Conservation (phyloP, 257 asterid species). For the Phtheirospermum japonicum region DNA sequence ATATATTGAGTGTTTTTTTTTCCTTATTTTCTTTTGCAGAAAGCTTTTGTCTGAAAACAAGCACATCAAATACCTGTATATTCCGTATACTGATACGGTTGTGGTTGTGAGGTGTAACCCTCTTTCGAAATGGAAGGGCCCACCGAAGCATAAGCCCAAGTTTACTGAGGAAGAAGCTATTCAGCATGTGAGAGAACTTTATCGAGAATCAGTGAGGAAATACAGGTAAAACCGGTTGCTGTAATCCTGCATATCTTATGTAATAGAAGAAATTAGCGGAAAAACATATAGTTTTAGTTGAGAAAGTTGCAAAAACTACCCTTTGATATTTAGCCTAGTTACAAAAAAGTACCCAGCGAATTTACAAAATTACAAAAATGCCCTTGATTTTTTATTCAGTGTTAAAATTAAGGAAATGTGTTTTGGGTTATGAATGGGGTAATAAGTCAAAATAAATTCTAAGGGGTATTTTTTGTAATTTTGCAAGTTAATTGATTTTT, state of each 20-base stretch:
- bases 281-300: neutral
- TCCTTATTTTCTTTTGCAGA: slow-evolving; percentile 47
- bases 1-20: neutral
- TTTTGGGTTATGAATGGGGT: too few species aligned
- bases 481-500: too few species aligned
- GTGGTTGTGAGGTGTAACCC: slow-evolving; percentile 95
- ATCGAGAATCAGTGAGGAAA: slow-evolving; percentile 51
- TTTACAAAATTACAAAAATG: too few species aligned
- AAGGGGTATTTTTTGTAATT: slow-evolving; percentile 2
- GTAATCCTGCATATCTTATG: neutral
- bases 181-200: slow-evolving; percentile 69
- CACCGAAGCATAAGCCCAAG: slow-evolving; percentile 67
- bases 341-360: neutral
- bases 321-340: neutral
- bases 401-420: too few species aligned
- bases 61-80: slow-evolving; percentile 86
- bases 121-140: slow-evolving; percentile 64
- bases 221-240: slow-evolving; percentile 51
- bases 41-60: slow-evolving; percentile 82
- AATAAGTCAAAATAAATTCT: too few species aligned
- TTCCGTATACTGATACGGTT: slow-evolving; percentile 88
- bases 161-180: slow-evolving; percentile 77
- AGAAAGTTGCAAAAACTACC: neutral
- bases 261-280: slow-evolving; percentile 1
- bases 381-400: neutral